Base-by-base conservation (phyloP, 1,284 basidiomycete genomes). In the Serendipita sp. region DNA sequence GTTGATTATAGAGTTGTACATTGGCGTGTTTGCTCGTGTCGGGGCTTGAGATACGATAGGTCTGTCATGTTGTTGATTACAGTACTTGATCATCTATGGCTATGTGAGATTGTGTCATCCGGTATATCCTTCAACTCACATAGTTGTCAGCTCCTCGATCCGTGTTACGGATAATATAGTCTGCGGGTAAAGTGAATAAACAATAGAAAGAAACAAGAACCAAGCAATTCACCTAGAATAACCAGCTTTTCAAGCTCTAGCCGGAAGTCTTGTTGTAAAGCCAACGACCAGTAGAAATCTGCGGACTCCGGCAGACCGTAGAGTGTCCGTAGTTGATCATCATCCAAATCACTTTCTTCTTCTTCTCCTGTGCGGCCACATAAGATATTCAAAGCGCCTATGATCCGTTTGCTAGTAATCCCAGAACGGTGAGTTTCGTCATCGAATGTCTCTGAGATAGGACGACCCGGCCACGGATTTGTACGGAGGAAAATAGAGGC, bases 241-340 rank as follows among this genome's bases (percentile, higher is more conserved):
- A 93, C 88, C 30, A 93, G 88, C 83, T 92, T 92, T 72, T 96
- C 93, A 34, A 94, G 77, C 68, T 93, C 90, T 69, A 90, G 85
- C 62, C 89, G 79, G 71, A 94, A 93, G 66, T 83, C 85, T 67
- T 85, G 80, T 69, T 92, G 89, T 42, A 91, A 76, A 22, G 77
- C 75, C 63, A 79, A 79, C 62, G 81, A 88, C 92, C 90, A 96
- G 71, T 86, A 86, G 71, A 93, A 93, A 47, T 79, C 78, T 58
- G 72, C 72, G 13, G 75, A 75, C 67, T 87, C 83, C 1, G 80
- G 82, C 5, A 76, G 79, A 69, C 88, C 83, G 67, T 81, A 85
- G 32, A 49, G 8, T 30, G 53, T 58, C 4, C 53, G 26, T n/a
- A 49, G 63, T 38, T 60, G 66, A 53, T 67, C 62, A 29, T 67